Percentiles rank a stretch among this genome's conserved stretches.
These are phyloP conservation scores for Aspergillus sp. DNA, from an alignment of 2,329 filamentous ascomycete species.

Conservation along the genomic window DNA sequence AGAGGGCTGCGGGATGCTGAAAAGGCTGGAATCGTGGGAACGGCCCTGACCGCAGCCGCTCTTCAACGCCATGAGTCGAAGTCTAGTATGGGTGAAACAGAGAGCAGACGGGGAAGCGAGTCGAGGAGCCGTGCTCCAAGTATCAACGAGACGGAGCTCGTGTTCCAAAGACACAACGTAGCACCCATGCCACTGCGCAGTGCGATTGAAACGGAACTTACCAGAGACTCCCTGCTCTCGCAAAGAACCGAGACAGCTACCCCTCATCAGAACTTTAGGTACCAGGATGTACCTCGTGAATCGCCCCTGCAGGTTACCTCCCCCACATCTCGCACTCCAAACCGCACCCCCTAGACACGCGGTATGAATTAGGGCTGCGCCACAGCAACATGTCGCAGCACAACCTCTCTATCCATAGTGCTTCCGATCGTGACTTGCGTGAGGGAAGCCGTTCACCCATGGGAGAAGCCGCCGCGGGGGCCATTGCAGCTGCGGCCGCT, in stretches of 20 bases:
- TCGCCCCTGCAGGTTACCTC: conserved; percentile 51
- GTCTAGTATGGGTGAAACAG: conserved; percentile 47
- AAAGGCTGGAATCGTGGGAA: conserved; percentile 52
- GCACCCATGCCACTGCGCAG: conserved; percentile 87
- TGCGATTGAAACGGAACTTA: conserved; percentile 81
- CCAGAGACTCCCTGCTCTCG: conserved; percentile 79
- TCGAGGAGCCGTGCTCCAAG: conserved; percentile 35
- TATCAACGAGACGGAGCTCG: conserved; percentile 52
- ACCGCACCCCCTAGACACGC: conserved; percentile 44
- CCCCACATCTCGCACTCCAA: conserved; percentile 58
- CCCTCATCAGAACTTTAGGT: conserved; percentile 60
- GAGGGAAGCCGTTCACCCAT: conserved; percentile 29
- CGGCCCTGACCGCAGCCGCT: conserved; percentile 57
- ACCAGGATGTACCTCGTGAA: conserved; percentile 61
- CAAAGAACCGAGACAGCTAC: conserved; percentile 70
- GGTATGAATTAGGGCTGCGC: conserved; percentile 59
- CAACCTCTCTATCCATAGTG: conserved; percentile 43
- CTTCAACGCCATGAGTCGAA: conserved; percentile 62
- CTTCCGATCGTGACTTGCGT: conserved; percentile 42
- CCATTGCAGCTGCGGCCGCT: conserved; percentile 36
- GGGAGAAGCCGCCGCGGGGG: conserved; percentile 29
- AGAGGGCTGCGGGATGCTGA: conserved; percentile 52
- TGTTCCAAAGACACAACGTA: conserved; percentile 53
- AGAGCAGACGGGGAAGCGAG: conserved; percentile 35
- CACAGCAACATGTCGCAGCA: conserved; percentile 56